Percentiles rank a stretch among this genome's conserved stretches.
Conservation (phyloP, 1,139 yeast species). For the Debaryomyces sp. region DNA sequence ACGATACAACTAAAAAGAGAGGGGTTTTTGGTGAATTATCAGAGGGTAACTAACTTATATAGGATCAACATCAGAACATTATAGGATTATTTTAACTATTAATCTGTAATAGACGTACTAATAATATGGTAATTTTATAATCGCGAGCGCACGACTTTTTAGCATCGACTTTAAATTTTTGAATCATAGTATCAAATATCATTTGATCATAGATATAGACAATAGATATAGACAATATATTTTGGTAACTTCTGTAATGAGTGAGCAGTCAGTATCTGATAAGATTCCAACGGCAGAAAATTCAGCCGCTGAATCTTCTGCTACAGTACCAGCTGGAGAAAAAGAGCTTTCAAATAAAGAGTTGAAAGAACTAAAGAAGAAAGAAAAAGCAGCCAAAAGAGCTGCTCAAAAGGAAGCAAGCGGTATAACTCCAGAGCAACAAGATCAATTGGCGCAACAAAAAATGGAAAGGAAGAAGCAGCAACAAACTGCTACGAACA, state of each 20-base stretch:
- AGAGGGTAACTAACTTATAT: constrained; percentile 19
- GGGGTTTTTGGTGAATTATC: constrained; percentile 53
- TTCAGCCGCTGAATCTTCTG: not conserved
- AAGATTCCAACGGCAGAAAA: constrained; percentile 6
- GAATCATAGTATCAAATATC: not conserved
- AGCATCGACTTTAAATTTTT: constrained; percentile 1
- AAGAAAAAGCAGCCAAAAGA: constrained; percentile 88
- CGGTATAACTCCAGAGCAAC: constrained; percentile 51
- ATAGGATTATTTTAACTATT: not conserved
- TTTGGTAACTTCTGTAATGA: not conserved
- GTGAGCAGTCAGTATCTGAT: constrained; percentile 1
- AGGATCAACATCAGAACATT: constrained; percentile 2
- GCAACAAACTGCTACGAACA: constrained; percentile 38
- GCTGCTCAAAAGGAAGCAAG: constrained; percentile 64
- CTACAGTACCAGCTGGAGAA: constrained; percentile 5
- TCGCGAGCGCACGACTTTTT: constrained; percentile 7
- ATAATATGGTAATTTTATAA: not conserved
- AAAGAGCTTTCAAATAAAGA: constrained; percentile 69
- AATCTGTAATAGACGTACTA: not conserved
- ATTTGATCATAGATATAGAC: too few species aligned
- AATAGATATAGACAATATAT: not conserved
- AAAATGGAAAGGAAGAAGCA: constrained; percentile 43
- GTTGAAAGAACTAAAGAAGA: constrained; percentile 82
- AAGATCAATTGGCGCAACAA: constrained; percentile 40
- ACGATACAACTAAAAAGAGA: constrained; percentile 82